Conservation (phyloP, 202 grass and related monocot species). For the Schoenoplectus tabernaemontani region DNA sequence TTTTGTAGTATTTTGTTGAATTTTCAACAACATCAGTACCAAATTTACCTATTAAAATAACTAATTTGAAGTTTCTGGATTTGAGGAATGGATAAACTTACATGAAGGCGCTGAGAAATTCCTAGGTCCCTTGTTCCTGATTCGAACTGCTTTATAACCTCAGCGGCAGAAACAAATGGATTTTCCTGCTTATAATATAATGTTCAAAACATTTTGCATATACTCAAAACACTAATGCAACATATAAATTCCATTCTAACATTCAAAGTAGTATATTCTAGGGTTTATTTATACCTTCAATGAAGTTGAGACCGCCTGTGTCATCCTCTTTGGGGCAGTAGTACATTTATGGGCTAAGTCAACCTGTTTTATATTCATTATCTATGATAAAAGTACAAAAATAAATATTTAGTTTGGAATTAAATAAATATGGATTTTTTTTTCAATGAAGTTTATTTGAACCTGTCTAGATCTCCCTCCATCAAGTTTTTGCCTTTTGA, state of each 20-base stretch:
- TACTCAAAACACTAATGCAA: conserved; percentile 16
- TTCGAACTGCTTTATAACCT: conserved; percentile 85
- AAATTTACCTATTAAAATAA: not conserved
- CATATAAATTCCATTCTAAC: conserved; percentile 2
- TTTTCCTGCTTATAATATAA: conserved; percentile 34
- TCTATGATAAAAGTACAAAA: conserved; percentile 34
- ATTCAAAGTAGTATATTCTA: conserved; percentile 1
- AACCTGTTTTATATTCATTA: conserved; percentile 63
- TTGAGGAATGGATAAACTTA: not conserved
- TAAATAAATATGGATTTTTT: not conserved
- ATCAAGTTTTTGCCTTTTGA: conserved; percentile 90
- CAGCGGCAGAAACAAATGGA: conserved; percentile 67
- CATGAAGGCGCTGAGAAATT: conserved; percentile 17
- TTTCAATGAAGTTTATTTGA: not conserved
- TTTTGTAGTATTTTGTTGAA: not conserved
- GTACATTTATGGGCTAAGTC: conserved; percentile 63
- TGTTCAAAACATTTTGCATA: not conserved
- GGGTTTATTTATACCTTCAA: conserved; percentile 38
- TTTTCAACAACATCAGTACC: not conserved
- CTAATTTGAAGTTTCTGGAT: not conserved
- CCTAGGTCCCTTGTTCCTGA: conserved; percentile 60
- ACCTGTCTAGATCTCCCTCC: conserved; percentile 76
- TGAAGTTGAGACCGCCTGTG: conserved; percentile 11
- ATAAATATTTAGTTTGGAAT: not conserved
- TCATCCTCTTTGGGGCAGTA: conserved; percentile 31